phyloP scores from a whole-genome alignment of 2,329 filamentous ascomycete species.

The Nectriaceae sp. region DNA sequence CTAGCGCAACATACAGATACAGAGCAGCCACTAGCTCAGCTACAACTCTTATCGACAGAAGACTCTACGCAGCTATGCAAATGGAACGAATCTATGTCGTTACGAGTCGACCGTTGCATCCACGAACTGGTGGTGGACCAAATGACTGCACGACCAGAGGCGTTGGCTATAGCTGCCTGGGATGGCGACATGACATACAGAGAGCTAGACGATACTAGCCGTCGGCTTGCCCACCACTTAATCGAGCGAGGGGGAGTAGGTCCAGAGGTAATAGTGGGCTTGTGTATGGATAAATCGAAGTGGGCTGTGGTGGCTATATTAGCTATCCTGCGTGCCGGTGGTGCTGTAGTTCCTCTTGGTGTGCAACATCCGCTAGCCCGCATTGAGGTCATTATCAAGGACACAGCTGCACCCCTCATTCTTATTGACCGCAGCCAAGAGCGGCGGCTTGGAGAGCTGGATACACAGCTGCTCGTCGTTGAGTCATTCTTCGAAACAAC shows the following conservation, averaged over 20 bases:
- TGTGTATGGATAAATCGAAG: conserved; percentile 41
- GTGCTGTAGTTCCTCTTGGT: conserved; percentile 30
- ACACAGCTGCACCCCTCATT: neutral
- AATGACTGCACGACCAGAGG: conserved; percentile 27
- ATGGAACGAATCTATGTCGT: neutral
- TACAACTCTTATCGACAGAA: neutral
- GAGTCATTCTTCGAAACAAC: neutral
- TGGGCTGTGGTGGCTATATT: conserved; percentile 37
- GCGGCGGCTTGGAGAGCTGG: neutral
- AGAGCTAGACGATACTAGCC: conserved; percentile 34
- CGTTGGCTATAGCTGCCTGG: conserved; percentile 44
- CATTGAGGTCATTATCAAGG: neutral
- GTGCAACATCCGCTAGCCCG: neutral
- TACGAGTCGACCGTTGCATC: neutral
- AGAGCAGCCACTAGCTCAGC: neutral
- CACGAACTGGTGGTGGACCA: neutral
- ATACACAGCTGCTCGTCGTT: neutral
- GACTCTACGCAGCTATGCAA: neutral
- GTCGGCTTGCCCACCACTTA: conserved; percentile 37
- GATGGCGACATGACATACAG: conserved; percentile 44
- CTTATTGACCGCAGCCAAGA: neutral
- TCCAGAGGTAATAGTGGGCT: conserved; percentile 28
- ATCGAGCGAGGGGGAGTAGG: conserved; percentile 31
- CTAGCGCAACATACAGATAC: neutral
- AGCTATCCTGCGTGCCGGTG: conserved; percentile 38